phyloP scores from a whole-genome alignment of 306 rosid species.

The Macrotyloma uniflorum region DNA sequence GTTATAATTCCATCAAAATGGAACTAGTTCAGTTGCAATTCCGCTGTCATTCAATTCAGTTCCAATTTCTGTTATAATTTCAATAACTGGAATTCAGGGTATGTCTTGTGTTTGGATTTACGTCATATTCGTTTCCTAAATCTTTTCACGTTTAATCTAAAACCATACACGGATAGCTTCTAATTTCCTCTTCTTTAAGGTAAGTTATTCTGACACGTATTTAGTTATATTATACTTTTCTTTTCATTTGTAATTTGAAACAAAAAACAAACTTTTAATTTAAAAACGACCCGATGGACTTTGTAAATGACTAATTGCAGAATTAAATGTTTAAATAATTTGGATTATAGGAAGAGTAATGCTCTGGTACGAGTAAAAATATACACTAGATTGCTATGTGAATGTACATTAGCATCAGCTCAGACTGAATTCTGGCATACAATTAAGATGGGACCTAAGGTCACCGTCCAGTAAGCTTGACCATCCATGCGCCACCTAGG shows the following conservation, averaged over 20 bases:
- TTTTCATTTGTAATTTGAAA: neutral
- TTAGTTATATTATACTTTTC: neutral
- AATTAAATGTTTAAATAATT: conserved; percentile 15
- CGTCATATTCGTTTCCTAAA: neutral
- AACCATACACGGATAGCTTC: neutral
- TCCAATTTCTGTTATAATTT: too few relatives aligned
- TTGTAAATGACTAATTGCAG: conserved; percentile 14
- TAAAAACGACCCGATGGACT: conserved; percentile 9
- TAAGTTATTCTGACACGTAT: neutral
- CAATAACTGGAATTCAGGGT: neutral
- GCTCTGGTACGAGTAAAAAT: conserved; percentile 31
- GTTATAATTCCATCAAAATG: neutral
- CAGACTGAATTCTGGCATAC: conserved; percentile 8
- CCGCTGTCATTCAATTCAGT: too few relatives aligned
- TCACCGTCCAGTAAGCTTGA: conserved; percentile 81
- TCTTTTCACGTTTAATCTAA: neutral
- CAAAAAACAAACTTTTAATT: neutral
- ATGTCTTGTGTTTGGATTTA: neutral
- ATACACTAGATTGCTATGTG: conserved; percentile 42
- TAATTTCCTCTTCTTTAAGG: neutral
- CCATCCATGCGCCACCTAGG: conserved; percentile 94
- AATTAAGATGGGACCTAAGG: neutral
- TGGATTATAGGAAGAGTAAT: conserved; percentile 23
- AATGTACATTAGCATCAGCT: conserved; percentile 48
- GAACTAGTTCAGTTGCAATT: too few relatives aligned